Evolutionary conservation across 305 asterid genomes (phyloP).

Genomic region (Fraxinus dipetala): DNA sequence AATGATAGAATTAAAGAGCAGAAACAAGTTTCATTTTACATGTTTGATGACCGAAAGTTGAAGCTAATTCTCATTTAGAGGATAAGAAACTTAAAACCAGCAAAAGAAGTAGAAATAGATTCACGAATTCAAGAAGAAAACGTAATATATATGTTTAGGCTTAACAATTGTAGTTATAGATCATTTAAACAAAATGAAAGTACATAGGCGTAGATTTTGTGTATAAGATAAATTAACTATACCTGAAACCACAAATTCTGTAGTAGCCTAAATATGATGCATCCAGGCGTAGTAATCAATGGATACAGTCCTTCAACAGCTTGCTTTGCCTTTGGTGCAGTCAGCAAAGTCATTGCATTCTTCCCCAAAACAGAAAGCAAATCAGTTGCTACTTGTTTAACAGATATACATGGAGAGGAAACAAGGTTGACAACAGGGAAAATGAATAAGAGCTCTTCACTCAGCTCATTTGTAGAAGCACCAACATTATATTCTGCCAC

Average conservation of each 20-base stretch:
- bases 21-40: neutral
- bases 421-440: slow-evolving; percentile 84
- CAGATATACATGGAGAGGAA: slow-evolving; percentile 70
- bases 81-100: neutral
- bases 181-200: slow-evolving; percentile 16
- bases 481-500: slow-evolving; percentile 40
- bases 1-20: slow-evolving; percentile 2
- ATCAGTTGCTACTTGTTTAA: slow-evolving; percentile 63
- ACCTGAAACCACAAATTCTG: slow-evolving; percentile 82
- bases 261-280: slow-evolving; percentile 56
- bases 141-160: neutral
- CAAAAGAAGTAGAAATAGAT: neutral
- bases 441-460: slow-evolving; percentile 76
- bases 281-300: slow-evolving; percentile 50
- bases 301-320: slow-evolving; percentile 34
- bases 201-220: slow-evolving; percentile 19
- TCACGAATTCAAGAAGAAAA: neutral
- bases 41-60: neutral
- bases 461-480: slow-evolving; percentile 43
- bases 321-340: slow-evolving; percentile 37
- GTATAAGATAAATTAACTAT: slow-evolving; percentile 27
- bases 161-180: slow-evolving; percentile 12
- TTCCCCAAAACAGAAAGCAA: slow-evolving; percentile 66
- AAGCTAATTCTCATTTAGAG: neutral
- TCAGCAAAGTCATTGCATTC: slow-evolving; percentile 42